Conservation (phyloP, 108 stramenopile species). For the Skeletonema costatum region DNA sequence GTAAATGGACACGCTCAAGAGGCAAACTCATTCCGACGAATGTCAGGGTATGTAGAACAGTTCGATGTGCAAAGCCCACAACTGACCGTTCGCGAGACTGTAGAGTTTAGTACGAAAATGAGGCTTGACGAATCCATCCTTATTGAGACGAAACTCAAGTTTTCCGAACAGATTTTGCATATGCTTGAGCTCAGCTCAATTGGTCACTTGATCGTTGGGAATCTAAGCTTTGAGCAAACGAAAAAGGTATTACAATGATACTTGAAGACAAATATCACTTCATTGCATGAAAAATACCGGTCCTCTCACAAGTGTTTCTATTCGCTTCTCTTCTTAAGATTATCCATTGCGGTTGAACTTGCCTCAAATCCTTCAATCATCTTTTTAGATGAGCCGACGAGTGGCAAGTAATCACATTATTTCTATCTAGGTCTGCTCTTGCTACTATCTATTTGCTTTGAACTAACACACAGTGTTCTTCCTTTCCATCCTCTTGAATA, state of each 20-base stretch:
- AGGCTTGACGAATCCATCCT: conserved; percentile 70
- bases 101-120: conserved; percentile 85
- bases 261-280: not conserved
- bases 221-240: conserved; percentile 8
- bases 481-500: conserved; percentile 1
- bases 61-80: conserved; percentile 81
- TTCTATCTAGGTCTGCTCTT: not conserved
- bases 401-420: not conserved
- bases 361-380: conserved; percentile 38
- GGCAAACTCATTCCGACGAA: conserved; percentile 58
- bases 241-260: not conserved
- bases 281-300: not conserved
- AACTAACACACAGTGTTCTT: conserved; percentile 59
- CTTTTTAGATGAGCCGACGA: conserved; percentile 83
- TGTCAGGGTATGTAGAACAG: conserved; percentile 91
- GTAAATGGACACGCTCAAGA: conserved; percentile 86
- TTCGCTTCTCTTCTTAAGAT: not conserved
- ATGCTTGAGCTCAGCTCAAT: conserved; percentile 67
- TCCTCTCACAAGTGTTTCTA: not conserved
- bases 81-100: conserved; percentile 81
- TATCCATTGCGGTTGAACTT: conserved; percentile 53
- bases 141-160: conserved; percentile 44
- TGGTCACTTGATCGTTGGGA: conserved; percentile 45
- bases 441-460: conserved; percentile 54
- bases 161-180: conserved; percentile 68